Evolutionary conservation across 768 basidiomycete species (phyloP).

Genomic region (Pleurotus platypus): DNA sequence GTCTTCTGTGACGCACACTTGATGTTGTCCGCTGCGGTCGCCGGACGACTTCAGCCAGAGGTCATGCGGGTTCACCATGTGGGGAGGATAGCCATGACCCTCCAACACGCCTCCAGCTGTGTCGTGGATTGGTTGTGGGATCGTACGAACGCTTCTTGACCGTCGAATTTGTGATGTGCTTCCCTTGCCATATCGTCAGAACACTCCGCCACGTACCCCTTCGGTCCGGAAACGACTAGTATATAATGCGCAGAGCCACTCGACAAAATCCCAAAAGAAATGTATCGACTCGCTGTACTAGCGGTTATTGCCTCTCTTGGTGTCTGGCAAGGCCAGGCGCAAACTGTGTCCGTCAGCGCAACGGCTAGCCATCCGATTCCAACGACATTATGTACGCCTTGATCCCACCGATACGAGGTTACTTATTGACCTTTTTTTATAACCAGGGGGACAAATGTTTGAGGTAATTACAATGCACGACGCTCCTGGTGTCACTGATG

Average conservation of each 20-base stretch:
- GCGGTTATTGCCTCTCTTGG: neutral
- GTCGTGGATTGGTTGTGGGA: neutral
- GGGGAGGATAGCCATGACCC: neutral
- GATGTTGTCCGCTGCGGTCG: too few species aligned
- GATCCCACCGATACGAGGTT: neutral
- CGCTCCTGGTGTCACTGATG: neutral
- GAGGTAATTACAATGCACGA: conserved; percentile 34
- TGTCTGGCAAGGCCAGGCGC: conserved; percentile 2
- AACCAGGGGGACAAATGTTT: conserved; percentile 53
- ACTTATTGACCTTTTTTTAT: neutral
- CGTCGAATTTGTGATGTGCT: neutral
- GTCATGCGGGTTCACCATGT: conserved; percentile 6
- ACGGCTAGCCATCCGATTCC: conserved; percentile 51
- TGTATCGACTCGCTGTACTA: neutral
- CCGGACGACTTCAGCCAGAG: neutral
- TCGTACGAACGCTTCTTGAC: neutral
- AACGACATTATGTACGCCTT: conserved; percentile 44
- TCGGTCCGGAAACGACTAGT: neutral
- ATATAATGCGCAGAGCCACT: neutral
- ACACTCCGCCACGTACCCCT: neutral
- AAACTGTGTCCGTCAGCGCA: conserved; percentile 37
- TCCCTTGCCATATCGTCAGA: neutral
- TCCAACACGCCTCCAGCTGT: neutral
- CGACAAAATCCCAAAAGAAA: neutral
- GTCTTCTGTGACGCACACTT: too few species aligned